Evolutionary conservation across 768 basidiomycete genomes (phyloP).

Genomic region (Boletellus emodensis): DNA sequence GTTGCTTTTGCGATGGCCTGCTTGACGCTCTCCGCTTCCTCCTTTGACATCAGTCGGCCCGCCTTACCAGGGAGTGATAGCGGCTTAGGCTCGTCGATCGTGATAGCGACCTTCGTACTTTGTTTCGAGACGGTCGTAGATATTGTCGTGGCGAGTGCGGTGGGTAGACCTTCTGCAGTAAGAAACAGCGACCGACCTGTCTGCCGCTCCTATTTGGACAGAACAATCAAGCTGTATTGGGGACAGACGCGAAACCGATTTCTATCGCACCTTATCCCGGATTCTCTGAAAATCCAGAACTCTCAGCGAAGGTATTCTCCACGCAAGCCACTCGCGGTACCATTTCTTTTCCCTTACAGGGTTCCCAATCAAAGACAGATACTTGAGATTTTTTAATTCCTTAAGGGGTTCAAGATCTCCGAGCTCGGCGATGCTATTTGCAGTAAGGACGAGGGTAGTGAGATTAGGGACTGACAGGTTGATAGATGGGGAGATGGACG

Average conservation of each 20-base stretch:
- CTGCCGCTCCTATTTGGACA: constrained; percentile 65
- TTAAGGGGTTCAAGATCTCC: constrained; percentile 84
- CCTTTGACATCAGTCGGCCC: constrained; percentile 85
- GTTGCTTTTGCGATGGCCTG: constrained; percentile 88
- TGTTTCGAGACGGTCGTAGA: constrained; percentile 68
- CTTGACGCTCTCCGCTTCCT: constrained; percentile 84
- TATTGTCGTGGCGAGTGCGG: constrained; percentile 74
- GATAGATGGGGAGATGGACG: constrained; percentile 76
- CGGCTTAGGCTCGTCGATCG: constrained; percentile 76
- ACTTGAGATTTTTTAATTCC: constrained; percentile 70
- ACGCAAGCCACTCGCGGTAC: constrained; percentile 96
- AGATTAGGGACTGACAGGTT: constrained; percentile 83
- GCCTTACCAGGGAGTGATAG: constrained; percentile 58
- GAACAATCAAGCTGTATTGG: constrained; percentile 27
- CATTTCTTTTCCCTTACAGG: constrained; percentile 89
- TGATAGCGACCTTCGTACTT: constrained; percentile 56
- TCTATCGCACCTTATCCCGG: constrained; percentile 81
- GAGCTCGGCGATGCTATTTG: constrained; percentile 74
- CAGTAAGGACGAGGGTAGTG: constrained; percentile 76
- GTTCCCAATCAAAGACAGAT: constrained; percentile 73
- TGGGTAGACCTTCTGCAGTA: constrained; percentile 74
- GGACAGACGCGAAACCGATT: constrained; percentile 20
- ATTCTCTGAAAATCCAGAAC: constrained; percentile 95
- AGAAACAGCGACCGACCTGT: constrained; percentile 72
- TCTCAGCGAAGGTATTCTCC: constrained; percentile 81